Evolutionary conservation across 768 basidiomycete genomes (phyloP).

Genomic region (Pleurotus citrinopileatus): DNA sequence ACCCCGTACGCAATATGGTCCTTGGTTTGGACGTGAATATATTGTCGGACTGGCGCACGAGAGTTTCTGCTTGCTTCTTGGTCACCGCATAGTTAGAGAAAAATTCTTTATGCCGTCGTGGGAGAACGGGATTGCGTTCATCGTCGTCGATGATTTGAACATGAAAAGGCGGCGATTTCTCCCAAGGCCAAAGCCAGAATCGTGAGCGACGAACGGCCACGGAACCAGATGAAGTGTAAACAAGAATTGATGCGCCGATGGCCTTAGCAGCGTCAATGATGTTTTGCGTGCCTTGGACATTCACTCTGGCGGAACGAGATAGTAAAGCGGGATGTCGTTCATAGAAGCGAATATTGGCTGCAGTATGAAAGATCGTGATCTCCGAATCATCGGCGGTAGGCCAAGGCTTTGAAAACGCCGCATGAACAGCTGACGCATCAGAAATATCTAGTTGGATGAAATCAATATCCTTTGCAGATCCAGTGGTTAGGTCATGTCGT

Average conservation of each 20-base stretch:
- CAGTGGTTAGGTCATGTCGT: constrained; percentile 53
- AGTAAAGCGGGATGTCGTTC: constrained; percentile 56
- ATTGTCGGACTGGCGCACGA: constrained; percentile 36
- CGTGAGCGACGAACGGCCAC: constrained; percentile 54
- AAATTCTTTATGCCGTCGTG: constrained; percentile 55
- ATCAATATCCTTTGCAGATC: constrained; percentile 47
- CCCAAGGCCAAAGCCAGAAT: constrained; percentile 77
- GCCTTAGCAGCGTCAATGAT: constrained; percentile 55
- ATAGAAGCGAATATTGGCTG: constrained; percentile 76
- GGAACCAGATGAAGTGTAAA: constrained; percentile 77
- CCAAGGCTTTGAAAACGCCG: constrained; percentile 69
- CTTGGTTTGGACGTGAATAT: constrained; percentile 17
- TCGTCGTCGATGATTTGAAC: constrained; percentile 67
- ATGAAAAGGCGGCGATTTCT: constrained; percentile 51
- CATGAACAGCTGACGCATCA: constrained; percentile 47
- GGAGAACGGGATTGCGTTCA: constrained; percentile 36
- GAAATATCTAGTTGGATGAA: constrained; percentile 62
- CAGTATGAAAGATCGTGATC: constrained; percentile 74
- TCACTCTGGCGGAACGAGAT: constrained; percentile 55
- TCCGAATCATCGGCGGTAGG: constrained; percentile 25
- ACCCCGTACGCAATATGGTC: constrained; percentile 58
- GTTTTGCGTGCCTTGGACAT: constrained; percentile 66
- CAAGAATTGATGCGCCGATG: constrained; percentile 52
- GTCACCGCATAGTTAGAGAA: constrained; percentile 80
- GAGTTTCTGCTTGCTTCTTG: constrained; percentile 55